These are phyloP conservation scores for Oropetium thomaeum DNA, from an alignment of 176 grass and related monocot genomes.

Conservation along the genomic window DNA sequence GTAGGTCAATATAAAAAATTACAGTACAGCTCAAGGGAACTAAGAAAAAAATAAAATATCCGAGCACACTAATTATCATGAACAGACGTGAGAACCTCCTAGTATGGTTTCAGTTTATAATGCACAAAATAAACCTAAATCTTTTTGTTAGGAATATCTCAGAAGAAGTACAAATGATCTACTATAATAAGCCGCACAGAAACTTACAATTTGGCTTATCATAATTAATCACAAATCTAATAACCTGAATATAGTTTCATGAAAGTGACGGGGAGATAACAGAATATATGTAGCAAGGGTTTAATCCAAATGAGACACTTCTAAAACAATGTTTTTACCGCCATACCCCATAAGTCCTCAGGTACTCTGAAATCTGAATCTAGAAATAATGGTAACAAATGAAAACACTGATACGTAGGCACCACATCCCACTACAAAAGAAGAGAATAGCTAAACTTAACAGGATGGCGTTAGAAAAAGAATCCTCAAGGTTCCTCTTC, in stretches of 20 bases:
- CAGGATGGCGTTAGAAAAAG: neutral
- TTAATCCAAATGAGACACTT: neutral
- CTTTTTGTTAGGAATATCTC: too few relatives aligned
- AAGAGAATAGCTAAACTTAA: neutral
- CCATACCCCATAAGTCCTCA: neutral
- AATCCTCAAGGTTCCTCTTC: neutral
- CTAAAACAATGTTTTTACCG: neutral
- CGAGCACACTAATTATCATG: too few relatives aligned
- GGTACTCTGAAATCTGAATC: neutral
- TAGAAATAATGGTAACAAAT: neutral
- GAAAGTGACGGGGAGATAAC: neutral
- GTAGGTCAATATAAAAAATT: too few relatives aligned
- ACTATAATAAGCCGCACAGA: too few relatives aligned
- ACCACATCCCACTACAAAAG: neutral
- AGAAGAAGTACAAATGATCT: too few relatives aligned
- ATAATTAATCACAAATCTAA: neutral
- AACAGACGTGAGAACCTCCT: too few relatives aligned
- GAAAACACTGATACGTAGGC: neutral
- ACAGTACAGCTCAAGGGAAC: too few relatives aligned
- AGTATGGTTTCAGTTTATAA: too few relatives aligned
- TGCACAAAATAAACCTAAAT: too few relatives aligned
- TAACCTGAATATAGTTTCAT: neutral
- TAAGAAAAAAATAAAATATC: too few relatives aligned
- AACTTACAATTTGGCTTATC: neutral
- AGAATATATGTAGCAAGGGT: neutral